Percentiles rank a stretch among this genome's conserved stretches.
Evolutionary conservation across 495 filamentous ascomycete species (phyloP).

Genomic region (Poronia punctata): DNA sequence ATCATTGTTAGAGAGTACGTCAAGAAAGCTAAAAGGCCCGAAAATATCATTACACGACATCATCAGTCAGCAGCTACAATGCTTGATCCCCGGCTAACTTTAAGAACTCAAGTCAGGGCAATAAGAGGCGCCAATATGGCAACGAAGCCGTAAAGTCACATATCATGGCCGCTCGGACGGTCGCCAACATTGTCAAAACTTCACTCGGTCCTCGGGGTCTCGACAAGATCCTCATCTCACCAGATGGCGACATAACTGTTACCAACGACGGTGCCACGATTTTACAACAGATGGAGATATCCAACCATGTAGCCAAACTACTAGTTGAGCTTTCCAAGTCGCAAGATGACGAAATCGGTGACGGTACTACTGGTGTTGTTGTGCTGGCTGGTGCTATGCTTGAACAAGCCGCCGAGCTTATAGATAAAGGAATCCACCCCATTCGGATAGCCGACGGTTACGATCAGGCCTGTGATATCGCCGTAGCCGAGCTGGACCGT

Average conservation of each 20-base stretch:
- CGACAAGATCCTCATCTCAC: constrained; percentile 98
- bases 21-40: background rate
- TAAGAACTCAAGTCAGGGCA: constrained; percentile 71
- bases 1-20: constrained; percentile 97
- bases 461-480: constrained; percentile 94
- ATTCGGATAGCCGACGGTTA: constrained; percentile 98
- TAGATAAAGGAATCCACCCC: constrained; percentile 99
- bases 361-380: constrained; percentile 96
- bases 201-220: constrained; percentile 93
- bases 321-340: constrained; percentile 98
- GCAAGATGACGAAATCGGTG: constrained; percentile 97
- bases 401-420: constrained; percentile 95
- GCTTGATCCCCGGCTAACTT: no score
- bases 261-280: constrained; percentile 99
- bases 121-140: constrained; percentile 94
- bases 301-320: constrained; percentile 95
- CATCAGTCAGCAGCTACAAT: no score
- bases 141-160: constrained; percentile 97
- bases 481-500: constrained; percentile 80
- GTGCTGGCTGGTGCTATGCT: constrained; percentile 91
- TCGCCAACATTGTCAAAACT: constrained; percentile 94
- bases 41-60: no score
- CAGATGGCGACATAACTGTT: constrained; percentile 97
- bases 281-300: constrained; percentile 96
- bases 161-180: constrained; percentile 91